Conservation (phyloP, 768 basidiomycete genomes). For the Panellus pusillus region DNA sequence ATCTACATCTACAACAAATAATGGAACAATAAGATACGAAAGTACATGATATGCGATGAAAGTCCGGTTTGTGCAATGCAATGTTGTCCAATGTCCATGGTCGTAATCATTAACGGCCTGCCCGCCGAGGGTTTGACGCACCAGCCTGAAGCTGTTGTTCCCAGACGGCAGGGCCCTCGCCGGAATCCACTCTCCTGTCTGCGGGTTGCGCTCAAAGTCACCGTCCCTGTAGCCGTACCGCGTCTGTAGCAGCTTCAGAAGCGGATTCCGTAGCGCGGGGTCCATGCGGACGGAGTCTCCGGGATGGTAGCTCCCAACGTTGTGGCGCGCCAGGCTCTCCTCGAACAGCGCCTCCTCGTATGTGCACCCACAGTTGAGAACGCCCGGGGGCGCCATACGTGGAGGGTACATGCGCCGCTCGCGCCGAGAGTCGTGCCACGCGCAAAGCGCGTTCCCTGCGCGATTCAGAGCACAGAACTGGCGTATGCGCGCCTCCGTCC, state of each 20-base stretch:
- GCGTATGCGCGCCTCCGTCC: conserved; percentile 71
- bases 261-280: conserved; percentile 78
- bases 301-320: conserved; percentile 79
- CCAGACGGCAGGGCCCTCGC: conserved; percentile 65
- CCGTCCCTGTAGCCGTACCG: conserved; percentile 82
- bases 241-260: conserved; percentile 67
- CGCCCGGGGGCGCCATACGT: conserved; percentile 74
- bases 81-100: neutral
- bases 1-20: conserved; percentile 20
- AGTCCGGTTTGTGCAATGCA: conserved; percentile 15
- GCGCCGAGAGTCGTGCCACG: conserved; percentile 87
- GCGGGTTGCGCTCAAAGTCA: conserved; percentile 75
- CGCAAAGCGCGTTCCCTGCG: conserved; percentile 85
- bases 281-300: conserved; percentile 90
- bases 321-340: conserved; percentile 76
- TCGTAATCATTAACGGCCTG: conserved; percentile 15
- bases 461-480: conserved; percentile 81
- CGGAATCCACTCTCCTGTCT: conserved; percentile 65
- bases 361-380: conserved; percentile 85
- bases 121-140: conserved; percentile 33
- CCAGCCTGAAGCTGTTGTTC: conserved; percentile 53
- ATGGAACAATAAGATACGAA: conserved; percentile 17
- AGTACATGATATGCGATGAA: conserved; percentile 9
- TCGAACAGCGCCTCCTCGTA: conserved; percentile 85
- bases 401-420: conserved; percentile 78